Evolutionary conservation across 2,329 filamentous ascomycete species (phyloP), one percentile per base, ranked within the genome.

Genomic region (Pseudocercospora fijiensis): DNA sequence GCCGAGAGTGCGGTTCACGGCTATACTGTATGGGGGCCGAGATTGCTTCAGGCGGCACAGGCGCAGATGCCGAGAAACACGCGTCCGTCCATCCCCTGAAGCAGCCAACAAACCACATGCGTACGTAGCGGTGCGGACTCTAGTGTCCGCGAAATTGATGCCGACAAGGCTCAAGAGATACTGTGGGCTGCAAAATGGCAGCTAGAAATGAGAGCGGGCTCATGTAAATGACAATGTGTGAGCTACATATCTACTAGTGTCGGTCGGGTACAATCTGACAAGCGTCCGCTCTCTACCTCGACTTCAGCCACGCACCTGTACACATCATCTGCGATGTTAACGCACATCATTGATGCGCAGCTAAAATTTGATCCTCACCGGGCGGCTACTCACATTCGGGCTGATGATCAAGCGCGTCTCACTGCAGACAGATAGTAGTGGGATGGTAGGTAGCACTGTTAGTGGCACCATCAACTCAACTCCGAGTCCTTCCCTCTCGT

Each of bases 121-220:
- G 49, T 52, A 26, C 49, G 49, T 52, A 52, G 49, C 49, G 49
- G 49, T 52, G 49, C 49, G 49, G 9, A 52, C 9, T 27, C 49
- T 27, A 26, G 24, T 52, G 24, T 52, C 49, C 27, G 24, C 11
- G 49, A 47, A 24, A 20, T 52, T 52, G 24, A 52, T 27, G 24
- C 49, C 22, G 49, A 52, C 49, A 26, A 52, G 49, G 49, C 16
- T 26, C 16, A 26, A 51, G 47, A 22, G 18, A 22, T 18, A 18
- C n/a, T n/a, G n/a, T n/a, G n/a, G 9, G 43, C 43, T 45, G 43
- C 43, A 45, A 22, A 13, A 22, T n/a, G 13, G 43, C 20, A 22
- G 20, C 20, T 7, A 37, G 30, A 37, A n/a, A 10, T 24, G 47
- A 26, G 22, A 16, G 18, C 18, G 18, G 18, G 22, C 22, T 22